Conservation (phyloP, 2,329 filamentous ascomycete genomes). For the Venturia asperata region DNA sequence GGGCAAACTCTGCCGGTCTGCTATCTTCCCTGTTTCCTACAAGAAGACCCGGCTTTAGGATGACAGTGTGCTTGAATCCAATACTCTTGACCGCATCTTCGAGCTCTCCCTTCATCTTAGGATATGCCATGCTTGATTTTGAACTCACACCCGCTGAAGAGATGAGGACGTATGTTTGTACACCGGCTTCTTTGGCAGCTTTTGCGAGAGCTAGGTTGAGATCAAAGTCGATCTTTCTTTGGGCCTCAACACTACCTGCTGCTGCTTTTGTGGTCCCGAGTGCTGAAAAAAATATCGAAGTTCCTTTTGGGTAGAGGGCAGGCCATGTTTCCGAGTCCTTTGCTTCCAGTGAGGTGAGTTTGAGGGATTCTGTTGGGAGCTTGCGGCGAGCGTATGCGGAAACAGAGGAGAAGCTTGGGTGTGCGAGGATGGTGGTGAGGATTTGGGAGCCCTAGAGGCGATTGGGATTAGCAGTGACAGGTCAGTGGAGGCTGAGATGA, state of each 20-base stretch:
- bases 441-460: constrained; percentile 61
- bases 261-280: constrained; percentile 71
- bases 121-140: constrained; percentile 49
- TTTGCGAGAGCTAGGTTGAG: constrained; percentile 73
- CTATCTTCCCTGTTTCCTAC: constrained; percentile 60
- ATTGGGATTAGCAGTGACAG: constrained; percentile 23
- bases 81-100: constrained; percentile 68
- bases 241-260: constrained; percentile 69
- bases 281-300: constrained; percentile 61
- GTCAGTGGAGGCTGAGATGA: constrained; percentile 19
- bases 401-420: constrained; percentile 47
- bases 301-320: constrained; percentile 42
- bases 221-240: constrained; percentile 84
- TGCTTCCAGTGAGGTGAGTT: constrained; percentile 60
- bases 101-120: constrained; percentile 77
- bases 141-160: constrained; percentile 50
- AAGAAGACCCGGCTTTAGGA: constrained; percentile 68
- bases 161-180: constrained; percentile 69
- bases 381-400: constrained; percentile 60
- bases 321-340: constrained; percentile 65
- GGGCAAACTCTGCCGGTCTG: constrained; percentile 51
- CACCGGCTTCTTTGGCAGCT: constrained; percentile 65
- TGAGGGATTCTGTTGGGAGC: constrained; percentile 49
- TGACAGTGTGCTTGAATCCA: constrained; percentile 70
- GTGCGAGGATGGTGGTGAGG: constrained; percentile 54